phyloP scores from a whole-genome alignment of 2,329 filamentous ascomycete species.

The Falciphora oryzae region DNA sequence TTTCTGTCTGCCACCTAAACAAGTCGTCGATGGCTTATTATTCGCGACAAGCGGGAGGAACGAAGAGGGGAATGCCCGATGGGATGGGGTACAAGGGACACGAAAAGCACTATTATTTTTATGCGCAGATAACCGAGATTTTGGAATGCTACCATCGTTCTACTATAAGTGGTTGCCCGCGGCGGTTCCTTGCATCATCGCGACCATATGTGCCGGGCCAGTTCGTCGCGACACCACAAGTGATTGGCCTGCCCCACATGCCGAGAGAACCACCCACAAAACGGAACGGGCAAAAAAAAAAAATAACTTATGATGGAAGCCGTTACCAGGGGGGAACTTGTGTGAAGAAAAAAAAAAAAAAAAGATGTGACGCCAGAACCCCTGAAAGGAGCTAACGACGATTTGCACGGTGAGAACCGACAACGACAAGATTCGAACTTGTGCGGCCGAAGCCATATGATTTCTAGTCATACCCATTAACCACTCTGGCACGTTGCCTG shows the following conservation, averaged over 20 bases:
- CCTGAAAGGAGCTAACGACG: neutral
- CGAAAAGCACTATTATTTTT: neutral
- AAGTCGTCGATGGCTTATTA: no score
- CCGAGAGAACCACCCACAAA: neutral
- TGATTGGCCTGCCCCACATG: no score
- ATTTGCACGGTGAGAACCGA: neutral
- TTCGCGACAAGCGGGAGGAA: no score
- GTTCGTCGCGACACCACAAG: no score
- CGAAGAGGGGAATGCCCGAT: neutral
- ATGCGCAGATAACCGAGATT: neutral
- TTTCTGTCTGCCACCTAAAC: no score
- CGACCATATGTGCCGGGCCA: no score
- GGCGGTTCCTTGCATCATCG: neutral
- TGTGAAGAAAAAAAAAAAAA: constrained; percentile 1
- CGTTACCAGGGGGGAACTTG: no score
- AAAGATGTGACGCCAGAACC: neutral
- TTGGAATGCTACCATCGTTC: neutral
- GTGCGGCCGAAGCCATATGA: constrained; percentile 11
- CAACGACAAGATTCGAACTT: constrained; percentile 12
- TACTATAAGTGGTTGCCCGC: neutral
- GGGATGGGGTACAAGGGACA: neutral
- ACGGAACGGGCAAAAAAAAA: neutral
- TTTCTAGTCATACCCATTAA: constrained; percentile 12
- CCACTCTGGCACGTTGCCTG: constrained; percentile 10
- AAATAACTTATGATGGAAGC: no score